phyloP scores from a whole-genome alignment of 345 rosid genomes.

The Ricinus communis region DNA sequence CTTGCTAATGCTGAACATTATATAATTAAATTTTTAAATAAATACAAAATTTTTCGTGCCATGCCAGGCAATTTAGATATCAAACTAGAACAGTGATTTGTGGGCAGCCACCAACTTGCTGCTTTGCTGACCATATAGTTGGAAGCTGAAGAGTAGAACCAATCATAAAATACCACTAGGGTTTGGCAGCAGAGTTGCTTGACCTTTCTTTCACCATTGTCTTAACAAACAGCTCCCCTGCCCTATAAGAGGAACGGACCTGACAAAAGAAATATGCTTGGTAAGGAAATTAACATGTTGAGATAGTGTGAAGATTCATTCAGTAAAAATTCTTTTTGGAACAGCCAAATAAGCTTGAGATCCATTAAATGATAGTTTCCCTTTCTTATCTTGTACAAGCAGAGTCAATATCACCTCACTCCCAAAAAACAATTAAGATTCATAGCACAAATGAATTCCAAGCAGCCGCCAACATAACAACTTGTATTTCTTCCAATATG shows the following conservation, averaged over 20 bases:
- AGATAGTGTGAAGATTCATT: background rate
- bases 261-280: conserved; percentile 30
- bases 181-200: conserved; percentile 11
- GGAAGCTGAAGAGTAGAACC: background rate
- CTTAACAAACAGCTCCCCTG: conserved; percentile 92
- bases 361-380: background rate
- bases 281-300: background rate
- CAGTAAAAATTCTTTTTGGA: background rate
- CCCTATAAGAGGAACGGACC: conserved; percentile 96
- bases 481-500: background rate
- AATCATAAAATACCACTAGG: conserved; percentile 6
- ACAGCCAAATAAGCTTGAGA: background rate
- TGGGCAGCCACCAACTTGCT: background rate
- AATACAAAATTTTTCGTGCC: too few relatives aligned
- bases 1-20: too few relatives aligned
- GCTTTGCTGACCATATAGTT: background rate
- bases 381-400: background rate
- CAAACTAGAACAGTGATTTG: too few relatives aligned
- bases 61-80: too few relatives aligned
- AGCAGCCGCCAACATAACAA: background rate
- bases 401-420: background rate
- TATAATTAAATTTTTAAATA: too few relatives aligned
- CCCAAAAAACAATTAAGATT: background rate
- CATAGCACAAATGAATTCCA: background rate
- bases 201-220: conserved; percentile 83